These are phyloP conservation scores for Dissoconium aciculare DNA, from an alignment of 2,329 filamentous ascomycete species.

Conservation along the genomic window DNA sequence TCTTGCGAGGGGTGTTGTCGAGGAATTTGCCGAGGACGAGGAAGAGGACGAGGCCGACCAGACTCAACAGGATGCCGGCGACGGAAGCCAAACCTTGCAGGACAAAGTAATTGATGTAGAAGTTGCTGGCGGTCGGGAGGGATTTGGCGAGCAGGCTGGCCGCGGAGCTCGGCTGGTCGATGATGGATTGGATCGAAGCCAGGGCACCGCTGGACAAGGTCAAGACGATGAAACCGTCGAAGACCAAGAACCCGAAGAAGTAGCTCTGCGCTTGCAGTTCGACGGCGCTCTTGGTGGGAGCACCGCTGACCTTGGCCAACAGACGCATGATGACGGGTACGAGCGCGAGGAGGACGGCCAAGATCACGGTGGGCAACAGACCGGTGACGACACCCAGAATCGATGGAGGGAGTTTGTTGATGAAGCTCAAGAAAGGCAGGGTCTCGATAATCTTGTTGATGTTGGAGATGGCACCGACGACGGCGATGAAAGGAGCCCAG, in stretches of 20 bases:
- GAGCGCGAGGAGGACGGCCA: slow-evolving; percentile 73
- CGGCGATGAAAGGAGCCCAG: slow-evolving; percentile 62
- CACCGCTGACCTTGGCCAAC: slow-evolving; percentile 65
- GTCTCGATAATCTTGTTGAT: slow-evolving; percentile 41
- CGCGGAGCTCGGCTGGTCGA: slow-evolving; percentile 37
- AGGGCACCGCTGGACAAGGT: slow-evolving; percentile 72
- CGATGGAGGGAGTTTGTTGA: slow-evolving; percentile 51
- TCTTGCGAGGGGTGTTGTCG: slow-evolving; percentile 61
- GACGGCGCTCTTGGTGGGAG: slow-evolving; percentile 61
- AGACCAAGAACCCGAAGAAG: slow-evolving; percentile 80
- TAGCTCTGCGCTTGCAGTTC: slow-evolving; percentile 83
- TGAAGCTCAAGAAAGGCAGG: slow-evolving; percentile 54
- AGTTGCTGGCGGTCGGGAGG: slow-evolving; percentile 73
- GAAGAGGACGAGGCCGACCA: slow-evolving; percentile 57
- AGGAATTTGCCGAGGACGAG: slow-evolving; percentile 60
- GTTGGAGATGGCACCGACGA: slow-evolving; percentile 78
- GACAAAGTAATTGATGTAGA: slow-evolving; percentile 91
- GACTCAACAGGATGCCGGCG: slow-evolving; percentile 58
- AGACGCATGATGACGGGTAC: slow-evolving; percentile 70
- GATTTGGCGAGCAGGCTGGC: slow-evolving; percentile 20
- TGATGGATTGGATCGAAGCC: slow-evolving; percentile 50
- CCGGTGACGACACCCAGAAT: slow-evolving; percentile 74
- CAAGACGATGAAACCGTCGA: slow-evolving; percentile 82
- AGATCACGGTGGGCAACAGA: slow-evolving; percentile 62
- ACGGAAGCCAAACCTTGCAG: slow-evolving; percentile 77